A percentile compares a stretch with the other conserved stretches of the same genome.
Evolutionary conservation across 768 basidiomycete species (phyloP).

Genomic region (Pisolithus microcarpus): DNA sequence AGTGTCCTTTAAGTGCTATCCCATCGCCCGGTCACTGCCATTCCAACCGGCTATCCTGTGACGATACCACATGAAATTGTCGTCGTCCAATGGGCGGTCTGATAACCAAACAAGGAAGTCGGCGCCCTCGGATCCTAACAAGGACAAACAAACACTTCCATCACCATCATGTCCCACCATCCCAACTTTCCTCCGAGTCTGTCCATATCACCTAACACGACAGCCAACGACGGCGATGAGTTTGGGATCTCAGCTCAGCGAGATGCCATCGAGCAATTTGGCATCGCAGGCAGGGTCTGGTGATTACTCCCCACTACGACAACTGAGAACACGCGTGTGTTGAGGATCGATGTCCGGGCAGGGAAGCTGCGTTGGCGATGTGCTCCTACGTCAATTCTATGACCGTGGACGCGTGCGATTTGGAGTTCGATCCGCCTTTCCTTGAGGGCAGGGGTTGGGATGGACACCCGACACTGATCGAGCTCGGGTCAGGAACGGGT

Average conservation of each 20-base stretch:
- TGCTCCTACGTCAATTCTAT: conserved; percentile 42
- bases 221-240: neutral
- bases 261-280: conserved; percentile 59
- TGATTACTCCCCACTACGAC: conserved; percentile 29
- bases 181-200: conserved; percentile 43
- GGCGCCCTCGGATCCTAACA: conserved; percentile 2
- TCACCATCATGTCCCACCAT: conserved; percentile 2
- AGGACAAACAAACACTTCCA: conserved; percentile 6
- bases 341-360: conserved; percentile 20
- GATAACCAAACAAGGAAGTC: no score
- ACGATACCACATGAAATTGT: no score
- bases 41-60: no score
- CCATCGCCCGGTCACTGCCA: no score
- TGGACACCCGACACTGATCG: conserved; percentile 34
- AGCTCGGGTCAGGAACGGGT: conserved; percentile 77
- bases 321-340: neutral
- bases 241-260: conserved; percentile 39
- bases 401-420: neutral
- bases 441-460: conserved; percentile 10
- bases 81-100: no score
- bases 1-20: no score
- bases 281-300: conserved; percentile 85
- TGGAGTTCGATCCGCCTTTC: conserved; percentile 53
- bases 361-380: conserved; percentile 70
- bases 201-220: conserved; percentile 30